Conservation (phyloP, 768 basidiomycete species). For the Pisolithus microcarpus region DNA sequence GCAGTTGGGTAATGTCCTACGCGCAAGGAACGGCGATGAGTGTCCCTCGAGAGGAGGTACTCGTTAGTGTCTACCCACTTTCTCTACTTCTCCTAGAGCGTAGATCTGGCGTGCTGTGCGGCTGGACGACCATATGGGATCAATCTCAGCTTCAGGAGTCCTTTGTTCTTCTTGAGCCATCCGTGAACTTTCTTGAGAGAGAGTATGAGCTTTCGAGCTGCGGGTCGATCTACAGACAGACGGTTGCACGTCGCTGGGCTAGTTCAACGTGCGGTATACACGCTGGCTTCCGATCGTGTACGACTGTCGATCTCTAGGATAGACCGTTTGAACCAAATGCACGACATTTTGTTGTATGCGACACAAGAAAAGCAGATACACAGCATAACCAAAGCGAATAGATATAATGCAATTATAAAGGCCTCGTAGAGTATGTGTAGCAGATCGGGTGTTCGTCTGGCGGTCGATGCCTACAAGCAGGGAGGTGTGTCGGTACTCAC, state of each 20-base stretch:
- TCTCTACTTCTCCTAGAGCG: slow-evolving; percentile 74
- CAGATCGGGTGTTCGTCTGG: slow-evolving; percentile 4
- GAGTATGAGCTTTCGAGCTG: too few species aligned
- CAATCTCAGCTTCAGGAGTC: slow-evolving; percentile 37
- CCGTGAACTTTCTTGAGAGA: neutral
- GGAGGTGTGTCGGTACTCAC: neutral
- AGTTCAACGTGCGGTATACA: too few species aligned
- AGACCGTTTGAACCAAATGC: too few species aligned
- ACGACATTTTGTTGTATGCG: neutral
- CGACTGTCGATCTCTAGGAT: too few species aligned
- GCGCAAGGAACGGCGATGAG: neutral
- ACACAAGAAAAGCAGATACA: slow-evolving; percentile 18
- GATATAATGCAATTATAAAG: slow-evolving; percentile 25
- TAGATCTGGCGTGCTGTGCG: slow-evolving; percentile 77
- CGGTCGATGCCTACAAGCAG: neutral
- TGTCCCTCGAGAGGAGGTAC: neutral
- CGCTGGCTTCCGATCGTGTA: too few species aligned
- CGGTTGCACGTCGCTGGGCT: too few species aligned
- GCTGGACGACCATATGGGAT: slow-evolving; percentile 77
- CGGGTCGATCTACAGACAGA: too few species aligned
- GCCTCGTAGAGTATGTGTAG: slow-evolving; percentile 15
- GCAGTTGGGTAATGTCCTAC: slow-evolving; percentile 71
- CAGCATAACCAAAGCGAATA: slow-evolving; percentile 25
- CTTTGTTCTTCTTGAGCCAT: slow-evolving; percentile 20
- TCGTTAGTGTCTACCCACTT: slow-evolving; percentile 34